These are phyloP conservation scores for Tetracladium maxilliforme DNA, from an alignment of 2,329 filamentous ascomycete species.

Conservation along the genomic window DNA sequence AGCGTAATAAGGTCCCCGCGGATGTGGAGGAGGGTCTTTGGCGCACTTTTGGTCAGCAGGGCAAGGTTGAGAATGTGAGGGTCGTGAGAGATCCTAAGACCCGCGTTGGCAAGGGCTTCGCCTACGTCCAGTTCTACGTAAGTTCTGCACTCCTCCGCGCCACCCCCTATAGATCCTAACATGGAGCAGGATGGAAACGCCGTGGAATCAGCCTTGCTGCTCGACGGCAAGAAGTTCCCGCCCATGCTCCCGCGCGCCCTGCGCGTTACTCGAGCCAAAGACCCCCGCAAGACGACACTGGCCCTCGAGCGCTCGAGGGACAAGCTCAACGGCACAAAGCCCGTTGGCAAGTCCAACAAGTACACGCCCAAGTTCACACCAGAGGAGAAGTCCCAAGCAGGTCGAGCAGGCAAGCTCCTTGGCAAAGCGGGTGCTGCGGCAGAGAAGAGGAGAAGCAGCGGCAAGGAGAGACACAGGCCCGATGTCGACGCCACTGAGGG, in stretches of 20 bases:
- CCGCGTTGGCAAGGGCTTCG: constrained; percentile 89
- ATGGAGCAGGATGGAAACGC: constrained; percentile 54
- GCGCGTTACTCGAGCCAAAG: constrained; percentile 63
- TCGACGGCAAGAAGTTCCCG: constrained; percentile 84
- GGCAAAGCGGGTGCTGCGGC: constrained; percentile 48
- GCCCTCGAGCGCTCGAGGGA: constrained; percentile 5
- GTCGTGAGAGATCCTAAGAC: constrained; percentile 83
- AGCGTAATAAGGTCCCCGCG: constrained; percentile 58
- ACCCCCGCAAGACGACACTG: constrained; percentile 20
- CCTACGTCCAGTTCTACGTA: constrained; percentile 88
- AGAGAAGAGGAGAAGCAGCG: constrained; percentile 1
- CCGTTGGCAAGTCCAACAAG: constrained; percentile 8
- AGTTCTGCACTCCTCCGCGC: constrained; percentile 11
- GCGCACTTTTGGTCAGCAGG: constrained; percentile 62
- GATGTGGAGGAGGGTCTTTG: constrained; percentile 91
- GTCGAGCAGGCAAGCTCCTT: constrained; percentile 61
- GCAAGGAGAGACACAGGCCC: constrained; percentile 2
- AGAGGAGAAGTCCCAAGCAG: constrained; percentile 54
- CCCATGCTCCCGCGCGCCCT: constrained; percentile 83
- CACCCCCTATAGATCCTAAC: constrained; percentile 3
- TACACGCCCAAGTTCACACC: constrained; percentile 59
- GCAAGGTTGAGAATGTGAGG: constrained; percentile 82
- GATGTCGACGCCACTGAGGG: constrained; percentile 9
- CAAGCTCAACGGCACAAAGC: constrained; percentile 15
- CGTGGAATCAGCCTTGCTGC: constrained; percentile 79